These are phyloP conservation scores for Colletotrichum coccodes DNA, from an alignment of 2,329 filamentous ascomycete species.

Conservation along the genomic window DNA sequence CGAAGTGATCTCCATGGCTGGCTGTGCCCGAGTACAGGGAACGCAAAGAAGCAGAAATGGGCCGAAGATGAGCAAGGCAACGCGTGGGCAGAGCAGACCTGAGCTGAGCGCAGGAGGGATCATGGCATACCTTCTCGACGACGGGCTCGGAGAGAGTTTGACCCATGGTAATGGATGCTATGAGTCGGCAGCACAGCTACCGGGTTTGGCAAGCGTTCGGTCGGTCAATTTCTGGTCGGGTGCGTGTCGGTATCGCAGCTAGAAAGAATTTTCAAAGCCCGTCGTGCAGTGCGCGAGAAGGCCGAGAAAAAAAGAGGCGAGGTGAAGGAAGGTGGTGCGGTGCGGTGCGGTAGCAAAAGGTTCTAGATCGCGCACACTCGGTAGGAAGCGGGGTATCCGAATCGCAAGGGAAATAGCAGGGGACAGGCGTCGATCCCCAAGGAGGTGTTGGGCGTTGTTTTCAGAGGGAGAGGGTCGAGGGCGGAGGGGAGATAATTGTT, in stretches of 20 bases:
- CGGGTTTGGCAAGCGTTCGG: conserved; percentile 19
- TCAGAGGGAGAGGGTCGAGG: conserved; percentile 16
- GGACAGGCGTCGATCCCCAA: conserved; percentile 30
- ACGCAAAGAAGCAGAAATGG: background rate
- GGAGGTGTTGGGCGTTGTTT: background rate
- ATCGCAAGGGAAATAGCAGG: conserved; percentile 33
- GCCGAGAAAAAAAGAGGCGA: conserved; percentile 19
- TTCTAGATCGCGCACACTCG: conserved; percentile 37
- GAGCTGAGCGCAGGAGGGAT: background rate
- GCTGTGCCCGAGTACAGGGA: background rate
- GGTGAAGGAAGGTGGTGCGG: conserved; percentile 23
- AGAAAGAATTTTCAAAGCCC: conserved; percentile 15
- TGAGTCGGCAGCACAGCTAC: conserved; percentile 44
- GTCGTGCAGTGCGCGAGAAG: conserved; percentile 30
- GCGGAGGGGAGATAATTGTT: background rate
- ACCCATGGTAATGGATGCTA: conserved; percentile 75
- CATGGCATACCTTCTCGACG: conserved; percentile 89
- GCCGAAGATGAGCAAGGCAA: background rate
- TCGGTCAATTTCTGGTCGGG: conserved; percentile 21
- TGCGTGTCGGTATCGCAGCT: conserved; percentile 2
- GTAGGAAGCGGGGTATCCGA: conserved; percentile 37
- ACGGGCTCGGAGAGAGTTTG: conserved; percentile 99
- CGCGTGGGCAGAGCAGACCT: background rate
- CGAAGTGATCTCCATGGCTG: background rate
- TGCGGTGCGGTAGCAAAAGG: conserved; percentile 34